A percentile compares a stretch with the other conserved stretches of the same genome.
Evolutionary conservation across 805 yeast genomes (phyloP).

Genomic region (Saccharomycopsis sp.): DNA sequence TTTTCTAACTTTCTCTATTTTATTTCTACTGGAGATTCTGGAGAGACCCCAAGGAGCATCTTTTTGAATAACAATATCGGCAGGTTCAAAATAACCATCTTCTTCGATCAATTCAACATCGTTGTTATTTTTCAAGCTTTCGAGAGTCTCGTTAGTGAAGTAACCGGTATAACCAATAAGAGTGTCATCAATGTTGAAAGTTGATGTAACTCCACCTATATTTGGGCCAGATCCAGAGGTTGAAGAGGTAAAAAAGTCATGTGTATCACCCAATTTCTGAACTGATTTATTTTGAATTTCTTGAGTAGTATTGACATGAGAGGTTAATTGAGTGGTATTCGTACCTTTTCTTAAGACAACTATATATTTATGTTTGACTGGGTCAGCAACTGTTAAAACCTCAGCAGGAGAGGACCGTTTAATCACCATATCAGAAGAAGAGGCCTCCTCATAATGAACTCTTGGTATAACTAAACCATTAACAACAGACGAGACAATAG

Average conservation of each 20-base stretch:
- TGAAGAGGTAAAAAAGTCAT: neutral
- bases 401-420: neutral
- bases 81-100: constrained; percentile 50
- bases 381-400: neutral
- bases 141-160: constrained; percentile 69
- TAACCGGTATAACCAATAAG: constrained; percentile 80
- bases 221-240: too few species aligned
- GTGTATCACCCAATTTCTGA: neutral
- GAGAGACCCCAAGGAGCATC: constrained; percentile 76
- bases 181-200: constrained; percentile 50
- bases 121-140: constrained; percentile 63
- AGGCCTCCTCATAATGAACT: neutral
- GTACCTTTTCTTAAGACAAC: constrained; percentile 71
- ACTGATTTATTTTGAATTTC: neutral
- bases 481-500: constrained; percentile 35
- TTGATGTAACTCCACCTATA: constrained; percentile 48
- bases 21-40: constrained; percentile 59
- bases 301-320: constrained; percentile 62
- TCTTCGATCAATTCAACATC: constrained; percentile 58
- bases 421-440: neutral
- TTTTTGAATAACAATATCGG: constrained; percentile 44
- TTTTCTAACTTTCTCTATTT: too few species aligned
- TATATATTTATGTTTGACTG: constrained; percentile 73
- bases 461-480: constrained; percentile 55
- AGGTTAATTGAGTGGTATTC: constrained; percentile 42